Conservation (phyloP, 768 basidiomycete genomes). For the Termitomyces sp. region DNA sequence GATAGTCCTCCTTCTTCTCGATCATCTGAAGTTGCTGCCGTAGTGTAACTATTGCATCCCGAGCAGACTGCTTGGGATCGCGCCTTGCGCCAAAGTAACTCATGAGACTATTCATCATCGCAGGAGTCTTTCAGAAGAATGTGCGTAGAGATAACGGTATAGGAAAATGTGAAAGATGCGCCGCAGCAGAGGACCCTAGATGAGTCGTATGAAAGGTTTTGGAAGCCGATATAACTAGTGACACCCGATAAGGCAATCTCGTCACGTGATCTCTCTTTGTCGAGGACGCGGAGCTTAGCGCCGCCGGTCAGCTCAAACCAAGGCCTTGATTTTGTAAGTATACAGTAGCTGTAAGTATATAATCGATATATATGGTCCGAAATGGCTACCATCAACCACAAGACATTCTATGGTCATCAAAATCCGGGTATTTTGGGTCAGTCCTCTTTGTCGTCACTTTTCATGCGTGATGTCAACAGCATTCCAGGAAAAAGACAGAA, state of each 20-base stretch:
- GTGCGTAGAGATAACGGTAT: neutral
- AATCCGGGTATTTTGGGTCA: slow-evolving; percentile 13
- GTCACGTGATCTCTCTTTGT: slow-evolving; percentile 8
- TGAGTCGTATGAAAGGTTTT: slow-evolving; percentile 7
- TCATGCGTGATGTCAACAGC: slow-evolving; percentile 16
- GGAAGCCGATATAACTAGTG: slow-evolving; percentile 17
- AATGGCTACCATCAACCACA: neutral
- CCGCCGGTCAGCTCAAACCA: too few relatives aligned
- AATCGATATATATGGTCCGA: slow-evolving; percentile 2
- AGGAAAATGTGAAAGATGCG: slow-evolving; percentile 6
- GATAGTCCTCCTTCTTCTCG: slow-evolving; percentile 98
- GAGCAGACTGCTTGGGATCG: slow-evolving; percentile 78
- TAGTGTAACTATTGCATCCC: slow-evolving; percentile 89
- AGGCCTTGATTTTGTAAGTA: neutral
- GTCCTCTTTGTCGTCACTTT: slow-evolving; percentile 26
- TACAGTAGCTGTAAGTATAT: slow-evolving; percentile 5
- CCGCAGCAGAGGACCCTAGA: slow-evolving; percentile 11
- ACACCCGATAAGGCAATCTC: slow-evolving; percentile 28
- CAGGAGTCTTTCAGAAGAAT: neutral
- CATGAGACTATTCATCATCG: slow-evolving; percentile 75
- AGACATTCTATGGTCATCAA: neutral
- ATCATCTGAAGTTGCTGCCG: slow-evolving; percentile 94
- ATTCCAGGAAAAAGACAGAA: neutral
- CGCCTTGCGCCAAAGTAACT: slow-evolving; percentile 83
- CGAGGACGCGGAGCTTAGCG: too few relatives aligned